A percentile compares a stretch with the other conserved stretches of the same genome.
Conservation (phyloP, 1,284 basidiomycete species). For the Trichosporon sp. region DNA sequence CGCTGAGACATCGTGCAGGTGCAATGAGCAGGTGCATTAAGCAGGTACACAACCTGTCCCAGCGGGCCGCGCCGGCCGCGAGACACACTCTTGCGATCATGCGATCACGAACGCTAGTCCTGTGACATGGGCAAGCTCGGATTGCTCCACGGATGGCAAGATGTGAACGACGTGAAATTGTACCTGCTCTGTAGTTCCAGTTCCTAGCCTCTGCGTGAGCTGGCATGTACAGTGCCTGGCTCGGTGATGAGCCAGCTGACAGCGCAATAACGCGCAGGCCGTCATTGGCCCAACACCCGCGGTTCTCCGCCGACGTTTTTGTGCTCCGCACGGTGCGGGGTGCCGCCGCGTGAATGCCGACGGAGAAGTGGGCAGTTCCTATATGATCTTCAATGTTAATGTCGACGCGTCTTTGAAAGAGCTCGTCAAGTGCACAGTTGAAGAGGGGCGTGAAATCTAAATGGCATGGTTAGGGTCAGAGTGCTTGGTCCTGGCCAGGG, state of each 20-base stretch:
- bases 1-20: neutral
- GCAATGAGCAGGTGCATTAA: neutral
- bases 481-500: neutral
- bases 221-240: neutral
- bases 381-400: neutral
- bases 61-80: neutral
- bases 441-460: slow-evolving; percentile 13
- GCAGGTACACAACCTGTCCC: neutral
- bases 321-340: neutral
- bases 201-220: neutral
- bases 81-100: neutral
- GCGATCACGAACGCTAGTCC: neutral
- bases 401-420: slow-evolving; percentile 1
- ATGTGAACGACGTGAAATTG: slow-evolving; percentile 6
- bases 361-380: neutral
- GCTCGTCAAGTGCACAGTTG: neutral
- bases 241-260: neutral
- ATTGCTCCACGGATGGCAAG: neutral
- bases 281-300: neutral
- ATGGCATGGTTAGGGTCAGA: slow-evolving; percentile 9
- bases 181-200: neutral
- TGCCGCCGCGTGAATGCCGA: neutral
- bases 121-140: neutral
- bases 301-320: neutral
- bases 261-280: neutral